These are phyloP conservation scores for Trichophyton schoenleinii DNA, from an alignment of 2,329 filamentous ascomycete species.

Conservation along the genomic window DNA sequence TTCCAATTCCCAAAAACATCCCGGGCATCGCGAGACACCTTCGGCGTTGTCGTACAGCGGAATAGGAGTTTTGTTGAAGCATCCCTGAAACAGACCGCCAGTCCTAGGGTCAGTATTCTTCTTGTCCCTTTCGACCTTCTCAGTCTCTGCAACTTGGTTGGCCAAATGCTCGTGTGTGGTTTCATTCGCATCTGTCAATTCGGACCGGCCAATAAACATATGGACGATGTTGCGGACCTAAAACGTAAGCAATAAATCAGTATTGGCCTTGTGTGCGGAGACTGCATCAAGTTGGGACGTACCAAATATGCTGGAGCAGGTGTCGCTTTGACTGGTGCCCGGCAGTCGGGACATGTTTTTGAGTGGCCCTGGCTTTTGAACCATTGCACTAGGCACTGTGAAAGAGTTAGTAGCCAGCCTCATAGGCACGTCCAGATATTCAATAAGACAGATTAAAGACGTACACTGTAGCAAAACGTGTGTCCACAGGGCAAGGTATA, in stretches of 20 bases:
- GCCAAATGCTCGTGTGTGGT: constrained; percentile 48
- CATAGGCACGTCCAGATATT: too few species aligned
- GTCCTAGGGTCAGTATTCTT: constrained; percentile 36
- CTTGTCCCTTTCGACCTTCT: constrained; percentile 48
- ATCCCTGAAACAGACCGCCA: constrained; percentile 52
- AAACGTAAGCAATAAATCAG: background rate
- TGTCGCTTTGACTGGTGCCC: constrained; percentile 44
- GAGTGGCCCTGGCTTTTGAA: constrained; percentile 42
- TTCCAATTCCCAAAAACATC: constrained; percentile 52
- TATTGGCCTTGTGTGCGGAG: background rate
- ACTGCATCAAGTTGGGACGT: constrained; percentile 16
- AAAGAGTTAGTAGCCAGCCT: background rate
- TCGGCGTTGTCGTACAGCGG: constrained; percentile 47
- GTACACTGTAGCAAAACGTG: constrained; percentile 57
- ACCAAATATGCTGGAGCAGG: constrained; percentile 55
- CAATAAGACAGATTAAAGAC: constrained; percentile 15
- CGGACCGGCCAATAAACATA: constrained; percentile 47
- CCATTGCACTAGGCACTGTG: constrained; percentile 46
- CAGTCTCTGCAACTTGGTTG: constrained; percentile 48
- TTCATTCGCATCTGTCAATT: constrained; percentile 51
- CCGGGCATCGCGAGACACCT: constrained; percentile 49
- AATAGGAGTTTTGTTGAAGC: constrained; percentile 35
- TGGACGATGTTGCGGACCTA: constrained; percentile 53
- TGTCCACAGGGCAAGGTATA: constrained; percentile 57
- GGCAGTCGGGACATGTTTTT: constrained; percentile 58